These are phyloP conservation scores for Cornus florida DNA, from an alignment of 148 eudicot species.

Conservation along the genomic window DNA sequence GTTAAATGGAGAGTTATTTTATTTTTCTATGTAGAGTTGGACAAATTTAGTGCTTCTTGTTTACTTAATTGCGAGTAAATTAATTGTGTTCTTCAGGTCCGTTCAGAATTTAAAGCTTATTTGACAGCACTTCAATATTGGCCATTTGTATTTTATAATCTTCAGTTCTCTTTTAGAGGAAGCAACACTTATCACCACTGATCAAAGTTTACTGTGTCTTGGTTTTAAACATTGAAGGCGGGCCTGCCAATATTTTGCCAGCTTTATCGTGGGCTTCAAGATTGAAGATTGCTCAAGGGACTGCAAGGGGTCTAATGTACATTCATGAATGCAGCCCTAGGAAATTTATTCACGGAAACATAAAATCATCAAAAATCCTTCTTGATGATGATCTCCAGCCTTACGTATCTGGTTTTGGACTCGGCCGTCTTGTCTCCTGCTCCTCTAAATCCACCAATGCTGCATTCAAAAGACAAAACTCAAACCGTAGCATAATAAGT, in stretches of 20 bases:
- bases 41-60: too few relatives aligned
- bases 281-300: slow-evolving; percentile 66
- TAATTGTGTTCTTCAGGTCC: too few relatives aligned
- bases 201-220: background rate
- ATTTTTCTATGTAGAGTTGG: background rate
- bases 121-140: background rate
- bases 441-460: slow-evolving; percentile 36
- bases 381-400: slow-evolving; percentile 81
- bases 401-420: slow-evolving; percentile 81
- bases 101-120: background rate
- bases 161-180: background rate
- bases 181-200: background rate
- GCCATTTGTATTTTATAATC: too few relatives aligned
- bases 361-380: slow-evolving; percentile 86
- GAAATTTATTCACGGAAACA: slow-evolving; percentile 73
- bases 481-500: slow-evolving; percentile 33
- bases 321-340: slow-evolving; percentile 90
- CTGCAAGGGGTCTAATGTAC: slow-evolving; percentile 70
- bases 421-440: slow-evolving; percentile 55
- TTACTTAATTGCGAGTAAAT: too few relatives aligned
- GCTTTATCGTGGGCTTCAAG: slow-evolving; percentile 81
- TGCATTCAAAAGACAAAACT: slow-evolving; percentile 31
- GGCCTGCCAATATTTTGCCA: slow-evolving; percentile 47
- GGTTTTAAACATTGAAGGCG: slow-evolving; percentile 39
- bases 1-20: background rate